Evolutionary conservation across 306 rosid species (phyloP).

Genomic region (Quercus parvula): DNA sequence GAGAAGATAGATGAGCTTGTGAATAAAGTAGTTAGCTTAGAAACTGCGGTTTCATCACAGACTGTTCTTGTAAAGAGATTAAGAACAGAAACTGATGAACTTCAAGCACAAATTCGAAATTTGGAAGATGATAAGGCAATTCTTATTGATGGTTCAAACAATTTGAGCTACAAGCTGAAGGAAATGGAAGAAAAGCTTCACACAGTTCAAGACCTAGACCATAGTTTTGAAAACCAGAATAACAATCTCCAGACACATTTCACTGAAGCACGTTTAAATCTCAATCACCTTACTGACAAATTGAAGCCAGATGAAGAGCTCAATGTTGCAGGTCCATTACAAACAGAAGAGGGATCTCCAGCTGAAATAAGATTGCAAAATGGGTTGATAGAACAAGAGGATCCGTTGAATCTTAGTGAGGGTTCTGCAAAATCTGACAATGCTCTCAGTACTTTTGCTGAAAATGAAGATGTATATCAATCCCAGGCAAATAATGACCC

Average conservation of each 20-base stretch:
- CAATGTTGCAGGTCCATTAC: slow-evolving; percentile 11
- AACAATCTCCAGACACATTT: slow-evolving; percentile 56
- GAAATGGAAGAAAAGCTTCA: slow-evolving; percentile 64
- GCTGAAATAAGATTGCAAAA: slow-evolving; percentile 5
- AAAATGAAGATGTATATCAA: slow-evolving; percentile 25
- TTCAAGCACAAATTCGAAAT: slow-evolving; percentile 54
- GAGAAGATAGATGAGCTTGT: slow-evolving; percentile 88
- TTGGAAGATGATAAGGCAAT: slow-evolving; percentile 64
- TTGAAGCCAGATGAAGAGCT: slow-evolving; percentile 34
- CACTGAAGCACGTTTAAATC: slow-evolving; percentile 50
- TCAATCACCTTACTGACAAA: slow-evolving; percentile 52
- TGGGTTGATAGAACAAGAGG: slow-evolving; percentile 27
- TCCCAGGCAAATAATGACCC: slow-evolving; percentile 11
- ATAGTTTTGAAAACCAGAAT: slow-evolving; percentile 49
- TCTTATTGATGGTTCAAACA: slow-evolving; percentile 42
- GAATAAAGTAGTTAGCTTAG: slow-evolving; percentile 68
- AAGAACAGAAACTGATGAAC: slow-evolving; percentile 64
- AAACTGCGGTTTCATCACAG: slow-evolving; percentile 73
- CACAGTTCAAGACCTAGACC: slow-evolving; percentile 48
- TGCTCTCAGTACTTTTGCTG: slow-evolving; percentile 11
- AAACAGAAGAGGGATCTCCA: slow-evolving; percentile 17
- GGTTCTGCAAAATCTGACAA: slow-evolving; percentile 22
- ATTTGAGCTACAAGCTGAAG: slow-evolving; percentile 44
- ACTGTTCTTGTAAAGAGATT: slow-evolving; percentile 60
- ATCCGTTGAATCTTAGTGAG: slow-evolving; percentile 9